These are phyloP conservation scores for Sanghuangporus sanghuang DNA, from an alignment of 1,284 basidiomycete species.

Conservation along the genomic window DNA sequence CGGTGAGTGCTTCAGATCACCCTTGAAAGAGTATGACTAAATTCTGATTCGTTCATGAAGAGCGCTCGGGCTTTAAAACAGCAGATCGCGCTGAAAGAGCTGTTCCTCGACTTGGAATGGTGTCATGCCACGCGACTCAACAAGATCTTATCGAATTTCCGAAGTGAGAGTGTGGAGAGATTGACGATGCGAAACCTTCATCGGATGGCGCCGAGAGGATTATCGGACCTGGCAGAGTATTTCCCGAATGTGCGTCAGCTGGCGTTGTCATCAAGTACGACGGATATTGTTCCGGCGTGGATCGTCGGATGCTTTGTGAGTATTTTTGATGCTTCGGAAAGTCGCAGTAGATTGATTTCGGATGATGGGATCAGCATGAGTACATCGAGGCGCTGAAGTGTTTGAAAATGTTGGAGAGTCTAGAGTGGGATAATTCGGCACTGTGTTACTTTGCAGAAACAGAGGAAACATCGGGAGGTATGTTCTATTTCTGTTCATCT, in stretches of 20 bases:
- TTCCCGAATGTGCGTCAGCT: not conserved
- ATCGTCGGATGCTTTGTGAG: not conserved
- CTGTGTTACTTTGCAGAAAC: not conserved
- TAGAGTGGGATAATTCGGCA: not conserved
- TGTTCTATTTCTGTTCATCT: not conserved
- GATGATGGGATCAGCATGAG: not conserved
- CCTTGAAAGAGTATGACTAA: not conserved
- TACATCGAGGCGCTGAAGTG: not conserved
- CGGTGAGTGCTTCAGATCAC: not conserved
- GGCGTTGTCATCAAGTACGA: not conserved
- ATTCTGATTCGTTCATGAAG: not conserved
- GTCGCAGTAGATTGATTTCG: not conserved
- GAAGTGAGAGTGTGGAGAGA: not conserved
- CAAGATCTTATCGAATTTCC: not conserved
- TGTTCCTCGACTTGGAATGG: not conserved
- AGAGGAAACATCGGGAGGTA: not conserved
- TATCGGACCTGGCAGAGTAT: not conserved
- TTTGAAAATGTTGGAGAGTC: not conserved
- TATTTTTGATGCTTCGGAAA: not conserved
- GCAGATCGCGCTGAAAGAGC: not conserved
- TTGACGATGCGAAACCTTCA: not conserved
- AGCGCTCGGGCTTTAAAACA: not conserved
- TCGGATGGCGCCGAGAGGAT: not conserved
- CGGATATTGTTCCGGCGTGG: constrained; percentile 2
- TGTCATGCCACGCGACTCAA: not conserved